Evolutionary conservation across 2,329 filamentous ascomycete genomes (phyloP), one percentile per base, ranked within the genome.

Genomic region (Aspergillus sp.): DNA sequence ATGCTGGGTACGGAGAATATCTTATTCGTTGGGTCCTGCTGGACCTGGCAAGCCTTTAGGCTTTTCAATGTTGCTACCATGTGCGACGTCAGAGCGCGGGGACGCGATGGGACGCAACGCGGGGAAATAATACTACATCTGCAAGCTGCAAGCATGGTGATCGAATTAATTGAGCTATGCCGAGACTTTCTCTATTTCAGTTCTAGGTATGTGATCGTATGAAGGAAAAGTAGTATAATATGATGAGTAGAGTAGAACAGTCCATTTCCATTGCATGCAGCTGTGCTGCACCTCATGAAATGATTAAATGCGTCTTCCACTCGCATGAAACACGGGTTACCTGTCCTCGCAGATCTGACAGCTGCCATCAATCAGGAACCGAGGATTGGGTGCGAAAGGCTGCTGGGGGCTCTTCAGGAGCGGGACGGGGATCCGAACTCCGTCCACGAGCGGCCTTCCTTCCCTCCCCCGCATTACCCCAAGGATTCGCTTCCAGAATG

Each of bases 401-500:
- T 9, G n/a, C 44, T 20, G 42, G 55, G 55, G 30, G 48, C 38
- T 41, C n/a, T 39, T 52, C n/a, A 49, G 39, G 45, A 56, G 52
- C 43, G 58, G 55, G 48, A 48, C 43, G 51, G 51, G 34, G 26
- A 48, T 51, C 54, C 54, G 48, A 52, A 32, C 48, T 56, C 54
- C 54, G 54, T 47, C 48, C 22, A 56, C 15, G 32, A 56, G 32
- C 13, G 12, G n/a, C 41, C 15, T 17, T 24, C 5, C 18, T 30
- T 30, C 30, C 39, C 41, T 36, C 20, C 47, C 41, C 43, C 34
- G 18, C 17, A 4, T 11, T 41, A 43, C 26, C 38, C n/a, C n/a
- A 49, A 50, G 18, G 32, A 41, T 39, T 48, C 26, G 17, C 44
- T 34, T 48, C 22, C 34, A 30, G 36, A n/a, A 4, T 30, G 22